Evolutionary conservation across 192 early-diverging fungal genomes (phyloP).

Genomic region (Oehlia diaphana): DNA sequence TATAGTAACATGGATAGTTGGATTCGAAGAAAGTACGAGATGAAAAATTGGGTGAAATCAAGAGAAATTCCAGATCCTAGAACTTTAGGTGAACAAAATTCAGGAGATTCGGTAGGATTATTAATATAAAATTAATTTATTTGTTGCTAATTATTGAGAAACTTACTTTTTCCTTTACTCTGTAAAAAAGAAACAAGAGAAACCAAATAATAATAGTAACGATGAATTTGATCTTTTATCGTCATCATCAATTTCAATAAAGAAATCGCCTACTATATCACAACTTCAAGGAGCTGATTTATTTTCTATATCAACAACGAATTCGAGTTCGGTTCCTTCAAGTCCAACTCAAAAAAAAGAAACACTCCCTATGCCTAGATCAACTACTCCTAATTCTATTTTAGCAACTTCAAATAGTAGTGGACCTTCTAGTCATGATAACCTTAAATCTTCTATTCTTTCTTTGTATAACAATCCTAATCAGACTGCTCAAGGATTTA

Average conservation of each 20-base stretch:
- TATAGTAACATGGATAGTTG: constrained; percentile 64
- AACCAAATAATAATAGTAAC: constrained; percentile 10
- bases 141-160: constrained; percentile 1
- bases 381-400: constrained; percentile 16
- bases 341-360: constrained; percentile 20
- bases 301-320: constrained; percentile 26
- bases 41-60: constrained; percentile 72
- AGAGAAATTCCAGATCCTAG: constrained; percentile 75
- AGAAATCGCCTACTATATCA: constrained; percentile 14
- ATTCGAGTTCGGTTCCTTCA: constrained; percentile 7
- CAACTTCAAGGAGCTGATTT: constrained; percentile 47
- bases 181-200: background rate
- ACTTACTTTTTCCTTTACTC: background rate
- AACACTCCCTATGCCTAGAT: background rate
- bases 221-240: constrained; percentile 31
- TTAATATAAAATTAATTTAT: constrained; percentile 26
- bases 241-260: background rate
- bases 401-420: background rate
- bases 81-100: constrained; percentile 43
- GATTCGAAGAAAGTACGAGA: constrained; percentile 80
- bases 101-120: constrained; percentile 18
- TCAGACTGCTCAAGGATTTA: background rate
- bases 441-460: constrained; percentile 15
- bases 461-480: constrained; percentile 8
- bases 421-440: background rate